Base-by-base conservation (phyloP, 2,329 filamentous ascomycete species). In the Penicillium griseofulvum region DNA sequence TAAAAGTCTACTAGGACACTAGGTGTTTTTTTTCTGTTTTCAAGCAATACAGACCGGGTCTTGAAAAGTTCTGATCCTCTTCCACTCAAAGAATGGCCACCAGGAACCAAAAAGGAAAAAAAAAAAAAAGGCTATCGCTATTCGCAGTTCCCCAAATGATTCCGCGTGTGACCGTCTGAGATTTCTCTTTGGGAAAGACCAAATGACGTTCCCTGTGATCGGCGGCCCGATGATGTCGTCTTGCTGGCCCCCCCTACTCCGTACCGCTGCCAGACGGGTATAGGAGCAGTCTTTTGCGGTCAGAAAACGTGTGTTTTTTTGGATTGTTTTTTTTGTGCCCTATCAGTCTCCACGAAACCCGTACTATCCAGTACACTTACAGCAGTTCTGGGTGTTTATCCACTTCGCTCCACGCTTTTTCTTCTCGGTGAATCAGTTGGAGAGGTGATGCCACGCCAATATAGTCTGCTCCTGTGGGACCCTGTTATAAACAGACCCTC, bases 211-310 rank as follows among this genome's bases (percentile, higher is more conserved):
- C 51, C 46, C 19, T 34, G 54, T 39, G 61, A 63, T 62, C 58
- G 56, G 56, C 61, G 42, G 37, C 47, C 51, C 46, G 33, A 62
- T 64, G 61, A 62, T 61, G 61, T 62, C 57, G 59, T 56, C 53
- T 50, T 38, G 47, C 55, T 53, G 52, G 51, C 48, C 39, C 29
- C 43, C 31, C 49, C 41, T 38, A 37, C 33, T 31, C 41, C 47
- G 39, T 52, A 17, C 45, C 22, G 50, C 57, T 54, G 44, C 57
- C 55, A 58, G 49, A 58, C 56, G 3, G 17, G 28, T 22, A 51
- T 36, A 29, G 37, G 37, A 22, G 19, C 36, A 5, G 36, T 49
- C 45, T 19, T 22, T 28, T 36, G 45, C 28, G 50, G 50, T 39
- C 51, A 49, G 44, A 49, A 42, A 49, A 42, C 29, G 28, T 43